Conservation (phyloP, 352 stramenopile species). For the Globisporangium cederbergense region DNA sequence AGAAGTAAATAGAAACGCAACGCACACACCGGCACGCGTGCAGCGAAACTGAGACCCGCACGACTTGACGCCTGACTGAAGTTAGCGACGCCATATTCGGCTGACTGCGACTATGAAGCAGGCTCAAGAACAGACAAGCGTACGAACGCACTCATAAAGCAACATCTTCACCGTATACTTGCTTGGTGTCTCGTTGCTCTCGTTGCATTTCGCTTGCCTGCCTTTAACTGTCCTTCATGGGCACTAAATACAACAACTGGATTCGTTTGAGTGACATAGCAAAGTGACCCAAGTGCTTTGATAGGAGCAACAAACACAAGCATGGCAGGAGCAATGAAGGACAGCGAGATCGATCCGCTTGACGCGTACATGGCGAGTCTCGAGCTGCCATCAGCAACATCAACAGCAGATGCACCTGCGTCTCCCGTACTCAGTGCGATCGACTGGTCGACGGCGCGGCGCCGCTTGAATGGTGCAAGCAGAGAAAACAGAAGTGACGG, state of each 20-base stretch:
- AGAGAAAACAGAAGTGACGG: not conserved
- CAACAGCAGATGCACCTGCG: conserved; percentile 3
- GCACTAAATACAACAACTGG: no score
- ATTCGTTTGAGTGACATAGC: not conserved
- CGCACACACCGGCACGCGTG: not conserved
- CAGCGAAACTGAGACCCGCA: not conserved
- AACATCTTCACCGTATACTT: not conserved
- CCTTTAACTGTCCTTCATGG: not conserved
- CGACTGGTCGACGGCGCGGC: conserved; percentile 8
- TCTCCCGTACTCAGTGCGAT: conserved; percentile 1
- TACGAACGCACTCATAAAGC: not conserved
- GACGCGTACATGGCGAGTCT: conserved; percentile 82
- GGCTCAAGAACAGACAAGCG: no score
- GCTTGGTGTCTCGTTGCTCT: not conserved
- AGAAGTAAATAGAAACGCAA: conserved; percentile 35
- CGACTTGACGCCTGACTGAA: not conserved
- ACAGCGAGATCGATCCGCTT: conserved; percentile 52
- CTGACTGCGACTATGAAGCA: no score
- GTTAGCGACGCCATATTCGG: not conserved
- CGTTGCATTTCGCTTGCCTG: not conserved
- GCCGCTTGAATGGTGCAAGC: not conserved
- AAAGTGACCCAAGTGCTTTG: not conserved
- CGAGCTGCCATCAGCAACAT: conserved; percentile 20
- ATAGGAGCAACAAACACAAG: not conserved
- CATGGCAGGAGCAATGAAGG: conserved; percentile 20